These are phyloP conservation scores for Moesziomyces aphidis DNA, from an alignment of 1,284 basidiomycete species.

Conservation along the genomic window DNA sequence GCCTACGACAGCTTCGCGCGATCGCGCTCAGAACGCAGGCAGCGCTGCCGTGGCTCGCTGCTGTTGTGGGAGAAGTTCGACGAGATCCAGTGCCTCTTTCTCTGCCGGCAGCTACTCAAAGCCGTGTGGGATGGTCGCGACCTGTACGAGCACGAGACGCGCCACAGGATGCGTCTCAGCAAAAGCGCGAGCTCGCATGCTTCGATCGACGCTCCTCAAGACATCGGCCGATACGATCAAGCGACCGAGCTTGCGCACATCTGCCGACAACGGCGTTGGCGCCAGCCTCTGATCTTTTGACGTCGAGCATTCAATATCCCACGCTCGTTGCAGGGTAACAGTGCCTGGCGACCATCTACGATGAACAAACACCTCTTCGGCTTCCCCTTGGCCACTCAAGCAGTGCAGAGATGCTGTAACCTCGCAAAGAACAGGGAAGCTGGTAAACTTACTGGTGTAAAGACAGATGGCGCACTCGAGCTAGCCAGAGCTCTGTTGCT, in stretches of 20 bases:
- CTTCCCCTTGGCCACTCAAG: background rate
- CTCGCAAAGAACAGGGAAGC: too few species aligned
- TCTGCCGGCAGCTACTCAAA: slow-evolving; percentile 20
- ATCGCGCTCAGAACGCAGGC: slow-evolving; percentile 9
- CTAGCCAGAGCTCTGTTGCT: too few species aligned
- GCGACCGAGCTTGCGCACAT: slow-evolving; percentile 8
- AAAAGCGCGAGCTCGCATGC: background rate
- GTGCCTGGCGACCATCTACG: background rate
- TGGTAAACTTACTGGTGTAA: too few species aligned
- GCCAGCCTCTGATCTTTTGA: slow-evolving; percentile 17
- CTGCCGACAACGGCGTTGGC: slow-evolving; percentile 21
- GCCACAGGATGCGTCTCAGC: background rate
- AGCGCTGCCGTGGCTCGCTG: slow-evolving; percentile 20
- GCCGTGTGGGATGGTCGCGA: slow-evolving; percentile 18
- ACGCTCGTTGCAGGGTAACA: background rate
- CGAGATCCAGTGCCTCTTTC: slow-evolving; percentile 19
- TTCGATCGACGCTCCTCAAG: background rate
- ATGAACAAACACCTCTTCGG: too few species aligned
- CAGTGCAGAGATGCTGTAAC: background rate
- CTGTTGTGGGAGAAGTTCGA: slow-evolving; percentile 17
- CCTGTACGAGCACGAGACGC: slow-evolving; percentile 11
- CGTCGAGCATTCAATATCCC: background rate
- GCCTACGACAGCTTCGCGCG: slow-evolving; percentile 1
- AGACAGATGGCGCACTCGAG: too few species aligned
- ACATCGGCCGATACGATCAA: slow-evolving; percentile 7